Evolutionary conservation across 768 basidiomycete genomes (phyloP).

Genomic region (Suillus subalutaceus): DNA sequence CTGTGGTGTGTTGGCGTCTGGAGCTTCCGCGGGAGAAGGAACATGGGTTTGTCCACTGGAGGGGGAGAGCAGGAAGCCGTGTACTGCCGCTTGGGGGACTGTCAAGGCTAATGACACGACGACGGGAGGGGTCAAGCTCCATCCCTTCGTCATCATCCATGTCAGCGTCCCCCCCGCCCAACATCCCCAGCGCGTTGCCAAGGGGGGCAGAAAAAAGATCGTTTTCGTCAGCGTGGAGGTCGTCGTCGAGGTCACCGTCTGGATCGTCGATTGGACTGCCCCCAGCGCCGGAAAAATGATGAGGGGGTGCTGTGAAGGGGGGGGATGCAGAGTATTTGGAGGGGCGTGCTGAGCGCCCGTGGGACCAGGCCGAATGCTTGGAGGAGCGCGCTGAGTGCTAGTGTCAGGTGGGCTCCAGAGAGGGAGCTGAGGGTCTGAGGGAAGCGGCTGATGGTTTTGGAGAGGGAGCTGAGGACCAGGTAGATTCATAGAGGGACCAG

Average conservation of each 20-base stretch:
- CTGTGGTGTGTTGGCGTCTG: not conserved
- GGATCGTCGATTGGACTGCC: not conserved
- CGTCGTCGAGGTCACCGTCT: not conserved
- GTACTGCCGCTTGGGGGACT: too few relatives aligned
- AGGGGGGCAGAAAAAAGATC: too few relatives aligned
- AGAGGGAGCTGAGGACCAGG: too few relatives aligned
- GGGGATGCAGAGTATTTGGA: not conserved
- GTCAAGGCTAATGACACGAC: not conserved
- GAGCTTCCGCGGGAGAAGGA: too few relatives aligned
- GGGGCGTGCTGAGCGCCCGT: not conserved
- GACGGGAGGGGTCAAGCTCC: not conserved
- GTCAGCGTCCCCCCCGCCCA: not conserved
- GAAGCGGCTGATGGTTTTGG: too few relatives aligned
- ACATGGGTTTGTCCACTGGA: too few relatives aligned
- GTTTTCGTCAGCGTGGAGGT: not conserved
- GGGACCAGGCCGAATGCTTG: too few relatives aligned
- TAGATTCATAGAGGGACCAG: too few relatives aligned
- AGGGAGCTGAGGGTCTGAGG: not conserved
- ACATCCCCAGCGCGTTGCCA: too few relatives aligned
- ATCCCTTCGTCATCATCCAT: not conserved
- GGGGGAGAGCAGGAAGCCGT: too few relatives aligned
- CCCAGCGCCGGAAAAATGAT: not conserved
- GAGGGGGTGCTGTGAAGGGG: not conserved
- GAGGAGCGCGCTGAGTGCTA: not conserved
- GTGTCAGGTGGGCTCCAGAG: not conserved